phyloP scores from a whole-genome alignment of 2,329 filamentous ascomycete genomes.

The Chaetothyriales sp. region DNA sequence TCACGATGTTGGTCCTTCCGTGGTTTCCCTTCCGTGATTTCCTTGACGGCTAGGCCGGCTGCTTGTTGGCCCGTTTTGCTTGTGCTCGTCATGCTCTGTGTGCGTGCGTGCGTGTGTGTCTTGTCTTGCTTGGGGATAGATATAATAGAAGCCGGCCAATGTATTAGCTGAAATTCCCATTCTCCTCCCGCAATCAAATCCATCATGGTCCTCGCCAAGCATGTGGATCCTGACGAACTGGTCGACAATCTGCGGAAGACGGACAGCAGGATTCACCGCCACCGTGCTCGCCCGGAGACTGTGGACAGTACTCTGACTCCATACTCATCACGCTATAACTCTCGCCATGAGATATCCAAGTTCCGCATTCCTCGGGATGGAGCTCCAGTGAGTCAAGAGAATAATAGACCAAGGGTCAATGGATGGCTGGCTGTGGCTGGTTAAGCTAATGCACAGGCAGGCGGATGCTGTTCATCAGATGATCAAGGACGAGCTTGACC shows the following conservation, averaged over 20 bases:
- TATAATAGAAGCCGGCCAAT: too few species aligned
- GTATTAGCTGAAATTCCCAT: too few species aligned
- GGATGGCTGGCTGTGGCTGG: neutral
- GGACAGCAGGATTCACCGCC: slow-evolving; percentile 16
- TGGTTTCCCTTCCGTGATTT: too few species aligned
- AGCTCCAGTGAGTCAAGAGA: slow-evolving; percentile 10
- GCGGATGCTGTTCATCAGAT: slow-evolving; percentile 52
- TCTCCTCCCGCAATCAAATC: too few species aligned
- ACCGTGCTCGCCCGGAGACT: slow-evolving; percentile 19
- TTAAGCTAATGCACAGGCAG: too few species aligned
- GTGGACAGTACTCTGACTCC: slow-evolving; percentile 18
- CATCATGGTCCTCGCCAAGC: slow-evolving; percentile 4
- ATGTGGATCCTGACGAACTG: slow-evolving; percentile 20
- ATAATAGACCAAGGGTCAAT: slow-evolving; percentile 1
- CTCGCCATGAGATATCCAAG: slow-evolving; percentile 21
- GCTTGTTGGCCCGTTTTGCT: too few species aligned
- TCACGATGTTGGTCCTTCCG: too few species aligned
- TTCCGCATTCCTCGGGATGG: slow-evolving; percentile 22
- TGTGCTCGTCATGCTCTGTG: too few species aligned
- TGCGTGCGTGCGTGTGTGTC: too few species aligned
- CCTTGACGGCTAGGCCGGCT: too few species aligned
- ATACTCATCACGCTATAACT: slow-evolving; percentile 23
- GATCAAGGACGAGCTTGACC: slow-evolving; percentile 46
- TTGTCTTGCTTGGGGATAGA: too few species aligned
- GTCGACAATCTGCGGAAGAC: slow-evolving; percentile 17